Conservation (phyloP, 1,139 yeast species). For the Hansenula anomala region DNA sequence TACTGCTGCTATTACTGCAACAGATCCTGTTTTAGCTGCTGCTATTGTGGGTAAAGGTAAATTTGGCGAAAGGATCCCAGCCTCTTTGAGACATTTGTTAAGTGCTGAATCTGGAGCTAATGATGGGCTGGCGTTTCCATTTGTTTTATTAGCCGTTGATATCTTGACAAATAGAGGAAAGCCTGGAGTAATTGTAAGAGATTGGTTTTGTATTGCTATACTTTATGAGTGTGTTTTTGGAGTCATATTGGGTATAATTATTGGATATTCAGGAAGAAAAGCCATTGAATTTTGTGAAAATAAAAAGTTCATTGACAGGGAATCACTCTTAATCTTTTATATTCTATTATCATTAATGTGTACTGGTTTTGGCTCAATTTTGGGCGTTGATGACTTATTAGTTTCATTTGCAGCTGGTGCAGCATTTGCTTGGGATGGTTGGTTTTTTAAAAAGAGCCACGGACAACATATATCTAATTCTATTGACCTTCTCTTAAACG, state of each 20-base stretch:
- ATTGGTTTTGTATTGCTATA: constrained; percentile 32
- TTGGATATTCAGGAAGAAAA: constrained; percentile 27
- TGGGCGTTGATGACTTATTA: constrained; percentile 34
- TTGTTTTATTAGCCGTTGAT: constrained; percentile 30
- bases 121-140: constrained; percentile 37
- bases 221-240: constrained; percentile 31
- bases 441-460: constrained; percentile 26
- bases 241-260: constrained; percentile 27
- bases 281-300: constrained; percentile 22
- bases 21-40: constrained; percentile 40
- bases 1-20: constrained; percentile 39
- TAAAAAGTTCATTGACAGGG: constrained; percentile 21
- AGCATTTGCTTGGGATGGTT: constrained; percentile 29
- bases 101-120: constrained; percentile 37
- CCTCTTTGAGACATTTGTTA: constrained; percentile 26
- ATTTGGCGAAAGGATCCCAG: constrained; percentile 34
- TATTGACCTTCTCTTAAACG: constrained; percentile 28
- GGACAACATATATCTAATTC: constrained; percentile 27
- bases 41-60: constrained; percentile 37
- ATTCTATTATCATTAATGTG: constrained; percentile 23
- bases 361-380: constrained; percentile 31
- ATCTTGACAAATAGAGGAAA: constrained; percentile 24
- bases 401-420: constrained; percentile 30
- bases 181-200: constrained; percentile 23
- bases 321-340: constrained; percentile 22